Evolutionary conservation across 2,329 filamentous ascomycete species (phyloP).

Genomic region (Neonectria faginata): DNA sequence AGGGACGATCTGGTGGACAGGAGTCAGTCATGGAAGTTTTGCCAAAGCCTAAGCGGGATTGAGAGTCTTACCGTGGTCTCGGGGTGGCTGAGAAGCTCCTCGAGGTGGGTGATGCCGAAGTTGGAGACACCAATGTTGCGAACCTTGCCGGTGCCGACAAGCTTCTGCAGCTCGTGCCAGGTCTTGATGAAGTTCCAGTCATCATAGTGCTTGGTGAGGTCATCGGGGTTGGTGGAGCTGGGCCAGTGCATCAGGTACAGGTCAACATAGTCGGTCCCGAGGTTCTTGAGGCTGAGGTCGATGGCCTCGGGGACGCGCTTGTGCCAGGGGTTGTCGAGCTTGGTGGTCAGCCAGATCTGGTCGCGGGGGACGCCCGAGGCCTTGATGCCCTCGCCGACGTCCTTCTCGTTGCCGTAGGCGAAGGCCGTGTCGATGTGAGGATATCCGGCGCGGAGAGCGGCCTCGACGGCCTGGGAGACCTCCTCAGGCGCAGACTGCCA

Average conservation of each 20-base stretch:
- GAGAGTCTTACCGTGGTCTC: slow-evolving; percentile 65
- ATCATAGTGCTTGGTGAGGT: slow-evolving; percentile 74
- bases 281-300: slow-evolving; percentile 67
- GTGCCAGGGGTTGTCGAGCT: slow-evolving; percentile 85
- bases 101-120: slow-evolving; percentile 83
- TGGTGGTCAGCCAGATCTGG: slow-evolving; percentile 81
- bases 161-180: slow-evolving; percentile 79
- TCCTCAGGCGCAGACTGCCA: slow-evolving; percentile 80
- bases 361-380: slow-evolving; percentile 73
- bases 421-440: slow-evolving; percentile 82
- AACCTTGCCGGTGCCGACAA: slow-evolving; percentile 76
- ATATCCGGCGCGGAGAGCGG: slow-evolving; percentile 75
- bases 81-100: slow-evolving; percentile 77
- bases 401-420: slow-evolving; percentile 81
- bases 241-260: slow-evolving; percentile 82
- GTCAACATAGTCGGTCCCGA: slow-evolving; percentile 75
- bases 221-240: slow-evolving; percentile 69
- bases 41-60: not conserved
- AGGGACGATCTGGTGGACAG: slow-evolving; percentile 59
- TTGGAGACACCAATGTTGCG: slow-evolving; percentile 88
- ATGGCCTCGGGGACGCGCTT: slow-evolving; percentile 74
- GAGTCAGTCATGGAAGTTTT: slow-evolving; percentile 3
- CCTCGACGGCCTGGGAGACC: slow-evolving; percentile 77
- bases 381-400: slow-evolving; percentile 74
- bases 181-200: slow-evolving; percentile 89